phyloP scores from a whole-genome alignment of 2,329 filamentous ascomycete genomes.

The Pyricularia grisea region DNA sequence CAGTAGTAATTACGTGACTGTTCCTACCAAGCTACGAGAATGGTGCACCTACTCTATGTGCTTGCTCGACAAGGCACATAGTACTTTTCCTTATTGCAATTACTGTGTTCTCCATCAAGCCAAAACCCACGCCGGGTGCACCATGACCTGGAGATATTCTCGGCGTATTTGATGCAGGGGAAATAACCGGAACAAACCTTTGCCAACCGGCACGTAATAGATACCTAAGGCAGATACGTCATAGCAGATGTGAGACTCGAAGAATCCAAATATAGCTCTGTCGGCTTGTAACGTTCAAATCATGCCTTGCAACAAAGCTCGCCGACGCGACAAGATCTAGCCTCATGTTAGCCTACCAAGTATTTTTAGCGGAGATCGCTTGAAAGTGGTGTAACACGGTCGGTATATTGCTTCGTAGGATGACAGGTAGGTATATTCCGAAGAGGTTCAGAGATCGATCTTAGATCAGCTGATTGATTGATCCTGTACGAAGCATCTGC shows the following conservation, averaged over 20 bases:
- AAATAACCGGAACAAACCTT: not conserved
- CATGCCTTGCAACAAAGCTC: not conserved
- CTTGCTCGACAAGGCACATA: not conserved
- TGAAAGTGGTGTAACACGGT: not conserved
- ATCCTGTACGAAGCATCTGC: no score
- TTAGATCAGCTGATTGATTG: no score
- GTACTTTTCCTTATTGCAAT: not conserved
- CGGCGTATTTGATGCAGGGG: not conserved
- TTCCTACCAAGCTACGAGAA: no score
- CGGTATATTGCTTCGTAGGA: no score
- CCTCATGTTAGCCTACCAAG: not conserved
- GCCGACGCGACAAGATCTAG: not conserved
- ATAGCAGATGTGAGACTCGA: not conserved
- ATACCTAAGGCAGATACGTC: not conserved
- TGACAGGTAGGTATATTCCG: no score
- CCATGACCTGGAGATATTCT: not conserved
- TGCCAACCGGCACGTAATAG: not conserved
- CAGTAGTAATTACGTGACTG: no score
- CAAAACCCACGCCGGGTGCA: not conserved
- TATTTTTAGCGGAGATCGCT: not conserved
- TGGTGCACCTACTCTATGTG: no score
- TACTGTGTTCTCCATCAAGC: not conserved
- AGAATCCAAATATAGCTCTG: not conserved
- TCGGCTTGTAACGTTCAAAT: not conserved
- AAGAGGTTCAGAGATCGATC: no score